phyloP scores from a whole-genome alignment of 176 grass and related monocot species.

The Musa beccarii region DNA sequence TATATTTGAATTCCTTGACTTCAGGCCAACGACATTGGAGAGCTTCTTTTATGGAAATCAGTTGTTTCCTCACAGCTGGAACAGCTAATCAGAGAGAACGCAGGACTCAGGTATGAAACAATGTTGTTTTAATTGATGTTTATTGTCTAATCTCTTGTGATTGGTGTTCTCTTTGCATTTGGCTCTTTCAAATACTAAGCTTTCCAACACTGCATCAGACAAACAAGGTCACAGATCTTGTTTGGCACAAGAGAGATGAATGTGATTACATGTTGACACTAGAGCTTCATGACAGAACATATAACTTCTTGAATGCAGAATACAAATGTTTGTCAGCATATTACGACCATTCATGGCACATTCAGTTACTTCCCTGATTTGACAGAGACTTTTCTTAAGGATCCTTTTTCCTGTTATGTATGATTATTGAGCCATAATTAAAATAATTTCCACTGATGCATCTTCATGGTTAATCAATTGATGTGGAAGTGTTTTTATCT shows the following conservation, averaged over 20 bases:
- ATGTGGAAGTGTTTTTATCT: no score
- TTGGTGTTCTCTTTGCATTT: no score
- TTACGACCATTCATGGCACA: no score
- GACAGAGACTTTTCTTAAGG: no score
- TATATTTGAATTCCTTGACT: conserved; percentile 17
- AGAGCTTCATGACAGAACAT: no score
- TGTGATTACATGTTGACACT: no score
- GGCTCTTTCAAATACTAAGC: no score
- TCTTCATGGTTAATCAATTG: neutral
- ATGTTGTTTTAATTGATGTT: conserved; percentile 2
- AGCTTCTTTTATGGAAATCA: conserved; percentile 57
- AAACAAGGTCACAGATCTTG: neutral
- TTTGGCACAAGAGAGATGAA: neutral
- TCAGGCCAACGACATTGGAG: conserved; percentile 57
- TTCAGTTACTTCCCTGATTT: no score
- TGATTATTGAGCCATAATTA: neutral
- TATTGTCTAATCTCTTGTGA: neutral
- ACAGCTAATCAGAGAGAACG: conserved; percentile 45
- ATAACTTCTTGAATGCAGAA: no score
- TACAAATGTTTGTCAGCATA: no score
- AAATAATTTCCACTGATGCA: neutral
- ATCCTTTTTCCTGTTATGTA: no score
- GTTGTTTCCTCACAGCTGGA: conserved; percentile 66
- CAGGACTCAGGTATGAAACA: conserved; percentile 45
- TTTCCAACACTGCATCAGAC: neutral